phyloP scores from a whole-genome alignment of 2,329 filamentous ascomycete genomes.

The Fusarium chaquense region DNA sequence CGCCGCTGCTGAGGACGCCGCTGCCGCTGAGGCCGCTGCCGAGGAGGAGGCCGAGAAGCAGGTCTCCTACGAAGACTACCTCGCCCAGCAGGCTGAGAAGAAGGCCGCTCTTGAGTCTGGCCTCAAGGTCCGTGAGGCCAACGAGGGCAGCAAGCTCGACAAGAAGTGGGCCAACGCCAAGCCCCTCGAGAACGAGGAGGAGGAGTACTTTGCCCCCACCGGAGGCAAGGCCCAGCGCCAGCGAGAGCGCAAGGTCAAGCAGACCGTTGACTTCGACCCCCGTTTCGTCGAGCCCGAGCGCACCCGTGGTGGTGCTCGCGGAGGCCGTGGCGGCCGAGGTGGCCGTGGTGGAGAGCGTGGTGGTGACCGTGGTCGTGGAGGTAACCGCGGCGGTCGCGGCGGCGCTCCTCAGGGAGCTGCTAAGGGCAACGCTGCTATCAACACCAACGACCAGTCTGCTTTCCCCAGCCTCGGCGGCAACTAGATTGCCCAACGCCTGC shows the following conservation, averaged over 20 bases:
- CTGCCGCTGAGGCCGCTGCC: conserved; percentile 58
- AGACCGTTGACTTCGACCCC: conserved; percentile 88
- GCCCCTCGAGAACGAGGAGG: conserved; percentile 74
- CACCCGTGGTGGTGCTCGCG: conserved; percentile 64
- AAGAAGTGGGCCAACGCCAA: conserved; percentile 95
- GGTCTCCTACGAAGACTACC: conserved; percentile 91
- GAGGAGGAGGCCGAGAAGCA: conserved; percentile 78
- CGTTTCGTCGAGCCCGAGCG: conserved; percentile 79
- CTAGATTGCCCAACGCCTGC: conserved; percentile 51
- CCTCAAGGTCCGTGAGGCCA: conserved; percentile 85
- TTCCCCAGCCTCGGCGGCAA: conserved; percentile 72
- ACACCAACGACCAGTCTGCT: conserved; percentile 68
- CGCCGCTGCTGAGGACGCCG: conserved; percentile 64
- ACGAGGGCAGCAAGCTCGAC: conserved; percentile 88
- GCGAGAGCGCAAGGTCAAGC: conserved; percentile 93
- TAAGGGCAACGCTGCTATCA: conserved; percentile 55
- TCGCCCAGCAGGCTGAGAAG: conserved; percentile 78
- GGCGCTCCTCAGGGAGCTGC: conserved; percentile 53
- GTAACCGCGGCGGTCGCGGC: conserved; percentile 44
- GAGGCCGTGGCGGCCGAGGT: conserved; percentile 58
- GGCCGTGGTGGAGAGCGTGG: conserved; percentile 60
- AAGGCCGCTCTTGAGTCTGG: conserved; percentile 75
- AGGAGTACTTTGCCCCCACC: conserved; percentile 81
- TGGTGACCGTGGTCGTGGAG: conserved; percentile 52
- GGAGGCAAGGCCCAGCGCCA: conserved; percentile 85